A percentile compares a stretch with the other conserved stretches of the same genome.
Conservation (phyloP, 345 rosid genomes). For the Noccaea caerulescens region DNA sequence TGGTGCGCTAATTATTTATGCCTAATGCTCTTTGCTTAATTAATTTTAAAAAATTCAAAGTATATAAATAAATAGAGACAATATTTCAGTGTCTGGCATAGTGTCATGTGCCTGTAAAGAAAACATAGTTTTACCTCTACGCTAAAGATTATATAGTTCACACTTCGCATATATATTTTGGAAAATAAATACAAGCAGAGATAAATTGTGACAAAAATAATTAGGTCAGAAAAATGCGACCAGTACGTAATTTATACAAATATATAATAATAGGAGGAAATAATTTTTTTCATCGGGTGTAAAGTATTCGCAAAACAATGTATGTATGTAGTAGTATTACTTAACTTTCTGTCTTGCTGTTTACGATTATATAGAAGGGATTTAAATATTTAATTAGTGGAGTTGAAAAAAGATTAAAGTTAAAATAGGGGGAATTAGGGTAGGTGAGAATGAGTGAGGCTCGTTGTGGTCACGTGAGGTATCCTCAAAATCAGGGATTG, state of each 20-base stretch:
- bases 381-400: not conserved
- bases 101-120: constrained; percentile 20
- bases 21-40: not conserved
- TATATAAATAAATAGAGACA: not conserved
- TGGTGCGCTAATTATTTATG: constrained; percentile 41
- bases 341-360: too few relatives aligned
- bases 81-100: constrained; percentile 19
- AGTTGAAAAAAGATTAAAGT: constrained; percentile 11
- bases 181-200: not conserved
- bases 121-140: constrained; percentile 9
- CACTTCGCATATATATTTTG: constrained; percentile 8
- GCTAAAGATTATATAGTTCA: constrained; percentile 24
- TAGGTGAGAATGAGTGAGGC: constrained; percentile 43
- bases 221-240: not conserved
- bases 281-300: constrained; percentile 1
- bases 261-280: not conserved
- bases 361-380: too few relatives aligned
- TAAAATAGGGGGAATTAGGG: constrained; percentile 21
- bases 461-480: constrained; percentile 45
- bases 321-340: too few relatives aligned
- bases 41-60: constrained; percentile 1
- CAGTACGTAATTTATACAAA: not conserved
- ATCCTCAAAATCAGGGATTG: constrained; percentile 45
- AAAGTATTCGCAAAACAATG: not conserved
- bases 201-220: not conserved